Conservation (phyloP, 2,329 filamentous ascomycete genomes). For the Lachnum nothofagi region DNA sequence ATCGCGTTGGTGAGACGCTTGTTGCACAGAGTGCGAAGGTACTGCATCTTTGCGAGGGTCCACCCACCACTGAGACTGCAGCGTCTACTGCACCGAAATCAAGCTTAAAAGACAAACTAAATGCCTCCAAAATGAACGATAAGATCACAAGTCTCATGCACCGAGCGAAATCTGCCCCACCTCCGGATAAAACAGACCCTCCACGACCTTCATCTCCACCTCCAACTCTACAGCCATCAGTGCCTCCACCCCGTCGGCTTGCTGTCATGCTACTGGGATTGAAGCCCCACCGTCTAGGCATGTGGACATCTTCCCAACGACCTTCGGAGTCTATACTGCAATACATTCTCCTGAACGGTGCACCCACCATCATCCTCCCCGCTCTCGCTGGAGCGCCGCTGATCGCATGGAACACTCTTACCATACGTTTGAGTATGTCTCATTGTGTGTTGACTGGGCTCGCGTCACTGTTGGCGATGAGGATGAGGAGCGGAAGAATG, state of each 20-base stretch:
- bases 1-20: slow-evolving; percentile 12
- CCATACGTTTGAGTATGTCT: slow-evolving; percentile 14
- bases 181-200: slow-evolving; percentile 1
- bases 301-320: slow-evolving; percentile 14
- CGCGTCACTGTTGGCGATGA: slow-evolving; percentile 11
- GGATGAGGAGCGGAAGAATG: slow-evolving; percentile 13
- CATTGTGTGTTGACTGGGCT: slow-evolving; percentile 15
- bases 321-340: slow-evolving; percentile 13
- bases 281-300: slow-evolving; percentile 12
- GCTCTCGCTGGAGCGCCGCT: slow-evolving; percentile 14
- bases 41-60: slow-evolving; percentile 12
- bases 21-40: slow-evolving; percentile 14
- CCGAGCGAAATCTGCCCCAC: slow-evolving; percentile 2
- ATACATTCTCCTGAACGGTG: slow-evolving; percentile 13
- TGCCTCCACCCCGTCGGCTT: slow-evolving; percentile 9
- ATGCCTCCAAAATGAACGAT: slow-evolving; percentile 11
- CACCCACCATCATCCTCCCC: slow-evolving; percentile 12
- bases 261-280: slow-evolving; percentile 14
- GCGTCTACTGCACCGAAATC: slow-evolving; percentile 1
- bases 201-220: slow-evolving; percentile 8
- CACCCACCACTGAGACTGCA: not conserved
- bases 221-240: slow-evolving; percentile 9
- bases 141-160: slow-evolving; percentile 11
- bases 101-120: slow-evolving; percentile 8
- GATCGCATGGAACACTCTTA: slow-evolving; percentile 14